Evolutionary conservation across 192 early-diverging fungal species (phyloP).

Genomic region (Backusella mclennaniae): DNA sequence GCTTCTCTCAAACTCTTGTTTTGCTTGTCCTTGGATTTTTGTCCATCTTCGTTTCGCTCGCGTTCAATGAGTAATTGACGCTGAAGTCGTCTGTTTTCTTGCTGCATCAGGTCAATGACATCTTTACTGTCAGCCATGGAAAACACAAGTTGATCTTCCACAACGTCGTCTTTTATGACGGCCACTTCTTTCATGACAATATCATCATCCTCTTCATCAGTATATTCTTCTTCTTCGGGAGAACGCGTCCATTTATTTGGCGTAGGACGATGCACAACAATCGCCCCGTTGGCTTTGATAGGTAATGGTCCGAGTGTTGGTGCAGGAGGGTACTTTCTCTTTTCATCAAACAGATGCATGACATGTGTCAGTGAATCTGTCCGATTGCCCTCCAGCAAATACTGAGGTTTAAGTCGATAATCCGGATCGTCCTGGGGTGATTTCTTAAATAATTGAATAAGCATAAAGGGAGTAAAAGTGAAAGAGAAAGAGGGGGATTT

Average conservation of each 20-base stretch:
- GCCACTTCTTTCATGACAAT: neutral
- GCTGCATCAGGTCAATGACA: neutral
- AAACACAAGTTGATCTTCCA: neutral
- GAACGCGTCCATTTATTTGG: neutral
- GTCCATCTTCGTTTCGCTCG: conserved; percentile 1
- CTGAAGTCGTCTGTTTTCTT: conserved; percentile 4
- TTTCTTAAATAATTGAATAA: neutral
- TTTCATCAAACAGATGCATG: conserved; percentile 12
- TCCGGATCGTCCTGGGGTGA: neutral
- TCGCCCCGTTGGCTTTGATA: conserved; percentile 11
- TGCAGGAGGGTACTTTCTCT: neutral
- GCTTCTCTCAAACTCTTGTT: neutral
- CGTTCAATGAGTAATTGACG: neutral
- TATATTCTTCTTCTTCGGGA: neutral
- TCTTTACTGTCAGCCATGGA: neutral
- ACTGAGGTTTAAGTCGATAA: neutral
- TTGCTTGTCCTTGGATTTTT: neutral
- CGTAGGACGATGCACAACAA: neutral
- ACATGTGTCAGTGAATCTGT: conserved; percentile 8
- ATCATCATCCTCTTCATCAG: neutral
- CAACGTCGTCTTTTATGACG: neutral
- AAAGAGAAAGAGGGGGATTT: neutral
- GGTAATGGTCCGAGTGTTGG: conserved; percentile 1
- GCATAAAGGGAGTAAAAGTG: neutral
- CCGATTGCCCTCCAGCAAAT: neutral